These are phyloP conservation scores for Seminavis robusta DNA, from an alignment of 108 stramenopile genomes.

Conservation along the genomic window DNA sequence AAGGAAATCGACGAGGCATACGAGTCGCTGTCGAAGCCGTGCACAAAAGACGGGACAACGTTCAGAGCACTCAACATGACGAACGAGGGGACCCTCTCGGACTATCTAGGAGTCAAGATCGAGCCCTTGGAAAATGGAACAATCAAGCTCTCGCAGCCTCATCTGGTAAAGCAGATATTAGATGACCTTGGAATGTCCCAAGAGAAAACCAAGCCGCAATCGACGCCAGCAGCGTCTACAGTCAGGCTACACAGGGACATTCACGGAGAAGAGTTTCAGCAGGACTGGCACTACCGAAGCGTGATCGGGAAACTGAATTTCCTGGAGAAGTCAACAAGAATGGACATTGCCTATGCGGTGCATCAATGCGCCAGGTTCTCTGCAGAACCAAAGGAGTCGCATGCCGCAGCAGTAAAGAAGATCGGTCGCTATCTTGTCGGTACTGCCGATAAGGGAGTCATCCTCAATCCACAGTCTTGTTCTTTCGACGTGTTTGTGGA, in stretches of 20 bases:
- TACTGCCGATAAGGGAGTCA: conserved; percentile 36
- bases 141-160: conserved; percentile 8
- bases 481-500: conserved; percentile 40
- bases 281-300: conserved; percentile 13
- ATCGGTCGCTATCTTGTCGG: conserved; percentile 18
- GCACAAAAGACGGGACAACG: conserved; percentile 6
- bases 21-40: conserved; percentile 18
- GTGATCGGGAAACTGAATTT: conserved; percentile 32
- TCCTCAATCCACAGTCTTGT: conserved; percentile 11
- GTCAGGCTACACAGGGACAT: too few relatives aligned
- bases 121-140: conserved; percentile 5
- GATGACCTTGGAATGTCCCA: too few relatives aligned
- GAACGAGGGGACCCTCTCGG: conserved; percentile 11
- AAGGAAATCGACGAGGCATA: conserved; percentile 3
- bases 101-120: conserved; percentile 27
- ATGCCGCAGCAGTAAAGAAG: conserved; percentile 12
- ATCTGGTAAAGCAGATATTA: conserved; percentile 17
- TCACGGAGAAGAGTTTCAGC: neutral
- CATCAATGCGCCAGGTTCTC: conserved; percentile 28
- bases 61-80: conserved; percentile 20
- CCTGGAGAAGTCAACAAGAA: conserved; percentile 18
- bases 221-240: too few relatives aligned
- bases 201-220: neutral
- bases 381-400: conserved; percentile 12
- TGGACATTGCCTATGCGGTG: conserved; percentile 23